Conservation (phyloP, 768 basidiomycete genomes). For the Rhodotorula paludigena region DNA sequence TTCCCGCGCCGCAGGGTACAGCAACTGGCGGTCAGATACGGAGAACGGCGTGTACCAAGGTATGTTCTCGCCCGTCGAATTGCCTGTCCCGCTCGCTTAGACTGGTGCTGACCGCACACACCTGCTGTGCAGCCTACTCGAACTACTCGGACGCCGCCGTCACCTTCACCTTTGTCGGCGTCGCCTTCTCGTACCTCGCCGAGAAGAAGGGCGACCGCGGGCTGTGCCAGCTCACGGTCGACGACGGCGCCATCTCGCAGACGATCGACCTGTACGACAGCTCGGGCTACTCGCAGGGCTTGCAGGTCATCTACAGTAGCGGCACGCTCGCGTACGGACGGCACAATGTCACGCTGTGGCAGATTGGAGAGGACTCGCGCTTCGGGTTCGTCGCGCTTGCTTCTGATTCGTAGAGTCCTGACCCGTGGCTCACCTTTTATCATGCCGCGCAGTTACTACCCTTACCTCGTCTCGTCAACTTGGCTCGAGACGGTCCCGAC, state of each 20-base stretch:
- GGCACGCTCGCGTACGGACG: slow-evolving; percentile 20
- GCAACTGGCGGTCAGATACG: slow-evolving; percentile 13
- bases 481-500: slow-evolving; percentile 26
- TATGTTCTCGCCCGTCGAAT: background rate
- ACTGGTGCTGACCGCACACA: background rate
- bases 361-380: slow-evolving; percentile 28
- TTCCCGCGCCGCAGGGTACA: background rate
- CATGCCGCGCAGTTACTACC: slow-evolving; percentile 19
- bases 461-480: slow-evolving; percentile 31
- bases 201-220: slow-evolving; percentile 30
- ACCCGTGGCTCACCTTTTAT: accelerated
- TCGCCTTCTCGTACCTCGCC: slow-evolving; percentile 24
- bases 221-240: slow-evolving; percentile 21
- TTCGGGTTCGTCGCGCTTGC: slow-evolving; percentile 24
- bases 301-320: slow-evolving; percentile 20
- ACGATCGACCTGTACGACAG: slow-evolving; percentile 35
- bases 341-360: slow-evolving; percentile 31
- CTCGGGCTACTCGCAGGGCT: slow-evolving; percentile 13
- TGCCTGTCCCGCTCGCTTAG: background rate
- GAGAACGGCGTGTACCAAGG: slow-evolving; percentile 20
- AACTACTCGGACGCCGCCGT: slow-evolving; percentile 25
- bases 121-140: slow-evolving; percentile 24
- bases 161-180: slow-evolving; percentile 33
- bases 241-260: slow-evolving; percentile 1
- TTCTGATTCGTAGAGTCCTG: background rate